Percentiles rank a stretch among this genome's conserved stretches.
These are phyloP conservation scores for Pelagophyceae sp. DNA, from an alignment of 352 stramenopile genomes.

Conservation along the genomic window DNA sequence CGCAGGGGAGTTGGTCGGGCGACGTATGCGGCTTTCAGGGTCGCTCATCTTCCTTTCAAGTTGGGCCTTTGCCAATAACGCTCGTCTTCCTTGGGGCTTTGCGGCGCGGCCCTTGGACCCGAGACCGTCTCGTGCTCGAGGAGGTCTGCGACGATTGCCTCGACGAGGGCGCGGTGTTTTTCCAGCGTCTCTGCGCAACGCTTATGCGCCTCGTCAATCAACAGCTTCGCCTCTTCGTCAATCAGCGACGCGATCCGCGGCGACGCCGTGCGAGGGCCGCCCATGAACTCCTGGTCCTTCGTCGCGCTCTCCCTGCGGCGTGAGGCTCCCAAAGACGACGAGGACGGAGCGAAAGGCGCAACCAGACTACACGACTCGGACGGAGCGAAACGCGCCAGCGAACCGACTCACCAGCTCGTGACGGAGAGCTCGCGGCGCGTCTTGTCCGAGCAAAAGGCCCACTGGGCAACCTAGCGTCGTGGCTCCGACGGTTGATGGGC, in stretches of 20 bases:
- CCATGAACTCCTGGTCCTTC: constrained; percentile 29
- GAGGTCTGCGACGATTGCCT: constrained; percentile 26
- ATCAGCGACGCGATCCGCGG: constrained; percentile 44
- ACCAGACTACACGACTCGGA: no score
- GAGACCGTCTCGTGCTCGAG: not conserved
- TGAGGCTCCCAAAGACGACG: no score
- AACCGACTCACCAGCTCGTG: no score
- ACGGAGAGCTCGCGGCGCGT: not conserved
- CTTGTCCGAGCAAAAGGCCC: constrained; percentile 40
- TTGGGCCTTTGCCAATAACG: no score
- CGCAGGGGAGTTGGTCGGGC: no score
- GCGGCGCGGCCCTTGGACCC: no score
- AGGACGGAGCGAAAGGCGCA: no score
- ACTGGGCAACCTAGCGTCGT: constrained; percentile 58
- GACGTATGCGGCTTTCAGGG: no score
- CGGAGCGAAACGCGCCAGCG: no score
- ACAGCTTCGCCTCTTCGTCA: constrained; percentile 55
- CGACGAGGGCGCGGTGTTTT: constrained; percentile 55
- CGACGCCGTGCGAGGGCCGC: constrained; percentile 44
- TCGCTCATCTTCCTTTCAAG: no score
- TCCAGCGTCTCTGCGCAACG: constrained; percentile 58
- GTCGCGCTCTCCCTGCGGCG: constrained; percentile 37
- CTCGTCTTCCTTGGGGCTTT: no score
- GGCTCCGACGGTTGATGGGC: no score
- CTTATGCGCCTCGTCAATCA: constrained; percentile 66